These are phyloP conservation scores for Cavenderia fasciculata DNA, from an alignment of 78 protist species.

Conservation along the genomic window DNA sequence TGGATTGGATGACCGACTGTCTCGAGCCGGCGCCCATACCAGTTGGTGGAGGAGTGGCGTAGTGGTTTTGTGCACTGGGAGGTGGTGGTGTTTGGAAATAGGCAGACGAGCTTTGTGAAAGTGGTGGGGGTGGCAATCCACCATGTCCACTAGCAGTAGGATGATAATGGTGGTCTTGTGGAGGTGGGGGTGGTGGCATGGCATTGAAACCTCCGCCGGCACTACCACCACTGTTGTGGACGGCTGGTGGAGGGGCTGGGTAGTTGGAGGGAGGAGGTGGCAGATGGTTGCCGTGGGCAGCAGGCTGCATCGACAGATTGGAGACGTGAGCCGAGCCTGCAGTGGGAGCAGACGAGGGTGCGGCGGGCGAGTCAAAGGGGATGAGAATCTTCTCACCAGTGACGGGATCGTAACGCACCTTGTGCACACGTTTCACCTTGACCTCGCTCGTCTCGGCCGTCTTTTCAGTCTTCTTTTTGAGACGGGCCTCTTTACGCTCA, in stretches of 20 bases:
- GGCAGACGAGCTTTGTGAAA: background rate
- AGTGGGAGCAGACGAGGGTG: background rate
- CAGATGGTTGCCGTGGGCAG: background rate
- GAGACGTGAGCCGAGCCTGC: background rate
- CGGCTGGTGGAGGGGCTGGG: background rate
- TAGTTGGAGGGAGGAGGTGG: conserved; percentile 15
- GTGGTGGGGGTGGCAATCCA: background rate
- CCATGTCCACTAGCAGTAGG: background rate
- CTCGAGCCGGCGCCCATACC: too few relatives aligned
- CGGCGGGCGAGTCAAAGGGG: conserved; percentile 6
- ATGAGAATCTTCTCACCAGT: conserved; percentile 60
- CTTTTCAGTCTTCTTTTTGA: conserved; percentile 9
- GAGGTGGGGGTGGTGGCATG: background rate
- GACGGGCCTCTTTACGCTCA: conserved; percentile 53
- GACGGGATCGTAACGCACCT: conserved; percentile 63
- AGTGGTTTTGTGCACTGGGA: background rate
- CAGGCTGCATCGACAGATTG: too few relatives aligned
- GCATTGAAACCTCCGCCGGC: background rate
- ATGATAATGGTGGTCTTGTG: conserved; percentile 2
- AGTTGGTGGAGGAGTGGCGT: conserved; percentile 38
- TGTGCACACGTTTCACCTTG: conserved; percentile 21
- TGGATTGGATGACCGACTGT: background rate
- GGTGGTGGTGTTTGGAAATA: background rate
- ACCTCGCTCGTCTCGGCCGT: background rate
- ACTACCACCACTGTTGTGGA: background rate